Evolutionary conservation across 345 rosid species (phyloP).

Genomic region (Syzygium grande): DNA sequence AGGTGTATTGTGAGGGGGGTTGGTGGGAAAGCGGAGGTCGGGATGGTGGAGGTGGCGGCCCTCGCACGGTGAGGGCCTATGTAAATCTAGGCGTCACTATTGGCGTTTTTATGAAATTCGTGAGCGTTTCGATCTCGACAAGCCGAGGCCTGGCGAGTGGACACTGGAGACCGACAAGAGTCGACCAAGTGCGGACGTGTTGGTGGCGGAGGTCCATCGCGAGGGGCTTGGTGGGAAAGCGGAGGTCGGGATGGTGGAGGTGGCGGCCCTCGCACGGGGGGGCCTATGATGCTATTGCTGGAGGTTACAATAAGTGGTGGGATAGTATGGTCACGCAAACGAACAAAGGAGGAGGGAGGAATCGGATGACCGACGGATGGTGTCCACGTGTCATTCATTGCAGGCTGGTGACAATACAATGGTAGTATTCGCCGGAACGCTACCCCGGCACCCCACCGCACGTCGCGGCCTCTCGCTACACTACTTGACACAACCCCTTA

Average conservation of each 20-base stretch:
- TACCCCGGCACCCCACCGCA: rapidly evolving
- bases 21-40: neutral
- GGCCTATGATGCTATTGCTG: neutral
- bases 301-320: neutral
- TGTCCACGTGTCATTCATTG: rapidly evolving
- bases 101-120: neutral
- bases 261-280: neutral
- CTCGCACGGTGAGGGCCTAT: no score
- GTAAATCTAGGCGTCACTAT: neutral
- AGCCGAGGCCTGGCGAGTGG: neutral
- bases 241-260: neutral
- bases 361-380: rapidly evolving
- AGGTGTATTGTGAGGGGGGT: neutral
- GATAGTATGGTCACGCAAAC: neutral
- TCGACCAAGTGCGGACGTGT: neutral
- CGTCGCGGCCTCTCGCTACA: neutral
- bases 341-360: neutral
- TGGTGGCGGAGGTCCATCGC: neutral
- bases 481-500: neutral
- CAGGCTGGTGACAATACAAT: neutral
- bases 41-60: neutral
- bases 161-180: neutral
- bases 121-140: neutral
- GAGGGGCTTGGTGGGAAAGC: neutral
- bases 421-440: neutral